Evolutionary conservation across 139 green algal species (phyloP).

Genomic region (Pleodorina starrii): DNA sequence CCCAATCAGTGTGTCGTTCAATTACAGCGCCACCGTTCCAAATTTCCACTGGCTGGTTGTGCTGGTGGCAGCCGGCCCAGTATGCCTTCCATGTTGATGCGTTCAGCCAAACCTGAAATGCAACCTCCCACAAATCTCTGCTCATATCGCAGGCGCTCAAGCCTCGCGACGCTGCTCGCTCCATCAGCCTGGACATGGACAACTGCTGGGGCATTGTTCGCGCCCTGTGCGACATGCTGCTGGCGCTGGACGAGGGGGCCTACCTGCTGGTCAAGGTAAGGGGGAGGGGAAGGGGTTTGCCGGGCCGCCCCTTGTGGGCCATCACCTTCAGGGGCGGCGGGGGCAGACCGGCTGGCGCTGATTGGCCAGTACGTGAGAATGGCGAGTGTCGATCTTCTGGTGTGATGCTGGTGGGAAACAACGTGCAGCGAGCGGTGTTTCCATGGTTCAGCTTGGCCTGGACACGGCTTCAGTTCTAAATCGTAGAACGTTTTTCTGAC

Average conservation of each 20-base stretch:
- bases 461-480: no score
- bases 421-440: neutral
- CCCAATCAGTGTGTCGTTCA: neutral
- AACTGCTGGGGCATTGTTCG: constrained; percentile 98
- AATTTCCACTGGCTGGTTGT: no score
- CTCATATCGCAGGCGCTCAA: constrained; percentile 72
- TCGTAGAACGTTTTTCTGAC: no score
- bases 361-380: neutral
- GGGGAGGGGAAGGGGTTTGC: neutral
- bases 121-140: no score
- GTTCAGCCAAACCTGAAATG: no score
- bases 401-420: neutral
- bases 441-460: neutral
- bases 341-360: neutral
- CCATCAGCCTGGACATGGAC: constrained; percentile 96
- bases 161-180: constrained; percentile 89
- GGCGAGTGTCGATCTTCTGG: neutral
- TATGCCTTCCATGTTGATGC: no score
- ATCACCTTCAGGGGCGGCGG: neutral
- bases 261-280: constrained; percentile 89
- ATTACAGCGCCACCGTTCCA: no score
- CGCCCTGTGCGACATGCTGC: constrained; percentile 89
- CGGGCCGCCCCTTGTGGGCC: neutral
- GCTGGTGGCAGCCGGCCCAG: no score
- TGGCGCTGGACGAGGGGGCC: constrained; percentile 84